phyloP scores from a whole-genome alignment of 2,329 filamentous ascomycete species.

The Capronia americana region DNA sequence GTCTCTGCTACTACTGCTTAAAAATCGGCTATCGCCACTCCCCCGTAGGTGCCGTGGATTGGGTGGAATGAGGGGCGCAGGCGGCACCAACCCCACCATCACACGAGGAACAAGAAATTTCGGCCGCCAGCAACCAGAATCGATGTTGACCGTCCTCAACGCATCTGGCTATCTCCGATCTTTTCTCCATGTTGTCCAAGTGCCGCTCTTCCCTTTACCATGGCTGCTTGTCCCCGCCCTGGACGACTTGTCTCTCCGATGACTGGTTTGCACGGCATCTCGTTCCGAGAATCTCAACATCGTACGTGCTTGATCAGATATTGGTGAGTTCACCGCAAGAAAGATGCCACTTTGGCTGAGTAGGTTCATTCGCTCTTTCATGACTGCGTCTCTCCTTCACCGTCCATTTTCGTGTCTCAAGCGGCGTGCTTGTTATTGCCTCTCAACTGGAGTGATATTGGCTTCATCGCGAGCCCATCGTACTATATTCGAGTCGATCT shows the following conservation, averaged over 20 bases:
- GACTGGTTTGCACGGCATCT: slow-evolving; percentile 35
- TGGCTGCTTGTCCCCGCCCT: slow-evolving; percentile 2
- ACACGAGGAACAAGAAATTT: background rate
- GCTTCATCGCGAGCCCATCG: background rate
- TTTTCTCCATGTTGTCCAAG: slow-evolving; percentile 16
- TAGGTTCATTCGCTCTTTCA: slow-evolving; percentile 10
- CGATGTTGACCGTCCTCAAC: background rate
- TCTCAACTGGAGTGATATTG: background rate
- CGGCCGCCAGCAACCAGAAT: background rate
- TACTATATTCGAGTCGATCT: background rate
- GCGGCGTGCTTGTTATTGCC: background rate
- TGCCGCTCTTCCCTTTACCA: slow-evolving; percentile 17
- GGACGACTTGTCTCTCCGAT: slow-evolving; percentile 16
- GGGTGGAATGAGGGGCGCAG: background rate
- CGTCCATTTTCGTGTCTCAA: background rate
- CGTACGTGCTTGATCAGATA: background rate
- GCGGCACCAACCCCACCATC: background rate
- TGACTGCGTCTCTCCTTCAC: background rate
- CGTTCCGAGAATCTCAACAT: slow-evolving; percentile 19
- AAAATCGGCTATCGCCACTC: background rate
- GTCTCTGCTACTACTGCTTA: background rate
- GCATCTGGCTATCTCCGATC: slow-evolving; percentile 8
- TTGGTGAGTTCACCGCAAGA: background rate
- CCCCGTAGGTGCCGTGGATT: background rate
- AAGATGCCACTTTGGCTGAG: background rate